Evolutionary conservation across 2,329 filamentous ascomycete species (phyloP).

Genomic region (Emydomyces testavorans): DNA sequence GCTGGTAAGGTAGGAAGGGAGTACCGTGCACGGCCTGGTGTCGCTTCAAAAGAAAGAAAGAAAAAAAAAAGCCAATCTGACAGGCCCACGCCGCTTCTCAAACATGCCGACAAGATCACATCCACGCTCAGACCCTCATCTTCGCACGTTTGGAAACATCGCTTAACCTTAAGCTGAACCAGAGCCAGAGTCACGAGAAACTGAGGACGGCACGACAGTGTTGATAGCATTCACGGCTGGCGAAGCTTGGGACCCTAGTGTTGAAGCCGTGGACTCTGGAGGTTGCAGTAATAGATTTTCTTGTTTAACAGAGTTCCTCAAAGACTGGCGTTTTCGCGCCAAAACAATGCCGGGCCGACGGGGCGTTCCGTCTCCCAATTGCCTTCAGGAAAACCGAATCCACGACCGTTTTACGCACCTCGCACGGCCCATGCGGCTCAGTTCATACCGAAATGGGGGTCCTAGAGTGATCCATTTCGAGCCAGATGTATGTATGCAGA

Average conservation of each 20-base stretch:
- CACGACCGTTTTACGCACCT: neutral
- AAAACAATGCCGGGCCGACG: neutral
- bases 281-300: too few relatives aligned
- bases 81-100: neutral
- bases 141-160: slow-evolving; percentile 4
- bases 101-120: neutral
- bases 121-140: neutral
- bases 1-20: too few relatives aligned
- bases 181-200: too few relatives aligned
- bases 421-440: slow-evolving; percentile 5
- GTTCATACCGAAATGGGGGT: slow-evolving; percentile 5
- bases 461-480: neutral
- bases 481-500: neutral
- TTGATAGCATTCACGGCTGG: neutral
- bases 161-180: slow-evolving; percentile 5
- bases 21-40: neutral
- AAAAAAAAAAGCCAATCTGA: neutral
- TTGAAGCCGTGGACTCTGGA: neutral
- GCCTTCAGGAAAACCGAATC: neutral
- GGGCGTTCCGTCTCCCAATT: neutral
- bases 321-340: too few relatives aligned
- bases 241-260: neutral
- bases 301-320: neutral
- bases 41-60: neutral
- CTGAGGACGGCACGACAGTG: neutral